Evolutionary conservation across 176 grass and related monocot genomes (phyloP), one percentile per base, ranked within the genome.

Genomic region (Raddia distichophylla): DNA sequence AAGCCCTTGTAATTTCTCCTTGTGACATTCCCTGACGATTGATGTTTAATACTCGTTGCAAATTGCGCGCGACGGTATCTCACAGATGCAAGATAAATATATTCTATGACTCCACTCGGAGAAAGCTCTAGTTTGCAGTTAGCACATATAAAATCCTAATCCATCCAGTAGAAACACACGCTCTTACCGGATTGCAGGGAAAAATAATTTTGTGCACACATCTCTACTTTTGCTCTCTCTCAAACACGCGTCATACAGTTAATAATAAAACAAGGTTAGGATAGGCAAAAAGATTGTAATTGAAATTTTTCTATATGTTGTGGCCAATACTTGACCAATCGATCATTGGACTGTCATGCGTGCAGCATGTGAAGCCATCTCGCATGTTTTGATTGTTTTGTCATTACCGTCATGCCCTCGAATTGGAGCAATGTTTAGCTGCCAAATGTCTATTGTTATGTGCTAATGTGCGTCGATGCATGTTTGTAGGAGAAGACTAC

Each of bases 401-500:
- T 27, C 27, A 32, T 32, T 53, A 52, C 44, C 12, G 11, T 75
- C 64, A 71, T 34, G 34, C 43, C 37, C 27, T 64, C 9, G 3
- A 47, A 12, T 50, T 48, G 37, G 37, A 67, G 50, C 49, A 71
- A 13, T 81, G 44, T 71, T 76, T 57, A n/a, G 20, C 54, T 84
- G 63, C 75, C 82, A 85, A 71, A 58, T 77, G 71, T 66, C 40
- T 33, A 4, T 55, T 46, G 52, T 89, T 65, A n/a, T 34, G 48
- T 73, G 46, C 8, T 89, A 59, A n/a, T 34, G 48, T 73, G 46
- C 8, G 0, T 32, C 15, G 63, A 60, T 60, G n/a, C 32, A 78
- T 69, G 53, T 9, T 67, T 80, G 11, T 66, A 12, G 61, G 15
- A 79, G 52, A 67, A 67, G 49, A 78, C 47, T 67, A 74, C 20